phyloP scores from a whole-genome alignment of 2,329 filamentous ascomycete genomes.

The Talaromyces sp. region DNA sequence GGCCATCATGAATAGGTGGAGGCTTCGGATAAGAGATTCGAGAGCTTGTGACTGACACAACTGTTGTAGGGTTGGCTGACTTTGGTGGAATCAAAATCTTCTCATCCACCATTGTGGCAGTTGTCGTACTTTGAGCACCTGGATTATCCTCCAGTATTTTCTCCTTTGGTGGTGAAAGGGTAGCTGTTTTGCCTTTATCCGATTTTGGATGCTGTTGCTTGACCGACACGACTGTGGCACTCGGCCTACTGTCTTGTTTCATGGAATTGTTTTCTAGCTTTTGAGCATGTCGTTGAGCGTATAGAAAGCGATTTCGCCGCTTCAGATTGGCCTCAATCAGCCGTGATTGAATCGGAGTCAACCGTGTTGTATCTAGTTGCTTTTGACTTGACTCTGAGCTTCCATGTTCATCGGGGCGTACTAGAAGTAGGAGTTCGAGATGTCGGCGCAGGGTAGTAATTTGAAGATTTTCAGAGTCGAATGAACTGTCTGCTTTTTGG shows the following conservation, averaged over 20 bases:
- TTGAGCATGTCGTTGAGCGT: conserved; percentile 10
- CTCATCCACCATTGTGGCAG: neutral
- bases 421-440: neutral
- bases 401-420: neutral
- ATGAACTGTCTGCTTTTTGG: conserved; percentile 8
- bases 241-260: neutral
- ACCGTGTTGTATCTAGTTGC: neutral
- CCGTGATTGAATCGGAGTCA: conserved; percentile 3
- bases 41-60: conserved; percentile 2
- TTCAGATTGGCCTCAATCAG: conserved; percentile 10
- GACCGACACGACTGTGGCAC: neutral
- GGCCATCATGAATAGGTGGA: neutral
- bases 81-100: neutral
- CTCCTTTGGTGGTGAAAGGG: neutral
- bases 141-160: neutral
- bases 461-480: neutral
- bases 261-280: neutral
- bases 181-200: neutral
- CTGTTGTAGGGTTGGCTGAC: neutral
- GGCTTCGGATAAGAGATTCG: conserved; percentile 9
- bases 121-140: neutral
- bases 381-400: neutral
- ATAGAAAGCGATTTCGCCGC: conserved; percentile 12
- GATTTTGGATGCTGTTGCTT: neutral
- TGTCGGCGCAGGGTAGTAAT: neutral